Percentiles rank a stretch among this genome's conserved stretches.
These are phyloP conservation scores for Pseudomonodictys pantanalensis DNA, from an alignment of 495 filamentous ascomycete genomes.

Conservation along the genomic window DNA sequence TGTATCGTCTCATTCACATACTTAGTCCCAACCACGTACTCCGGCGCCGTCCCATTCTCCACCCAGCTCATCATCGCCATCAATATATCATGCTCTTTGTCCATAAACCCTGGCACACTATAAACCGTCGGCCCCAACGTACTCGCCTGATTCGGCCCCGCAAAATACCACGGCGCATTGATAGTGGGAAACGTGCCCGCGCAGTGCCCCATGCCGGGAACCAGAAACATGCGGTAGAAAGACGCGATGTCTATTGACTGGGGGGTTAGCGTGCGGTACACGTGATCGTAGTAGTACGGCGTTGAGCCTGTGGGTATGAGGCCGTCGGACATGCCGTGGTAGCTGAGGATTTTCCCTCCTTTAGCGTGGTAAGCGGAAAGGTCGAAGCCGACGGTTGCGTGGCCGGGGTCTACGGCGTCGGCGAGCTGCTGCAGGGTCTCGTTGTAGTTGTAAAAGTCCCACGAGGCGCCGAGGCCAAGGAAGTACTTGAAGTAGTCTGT, in stretches of 20 bases:
- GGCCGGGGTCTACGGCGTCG: slow-evolving; percentile 45
- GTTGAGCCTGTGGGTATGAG: slow-evolving; percentile 47
- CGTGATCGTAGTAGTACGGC: slow-evolving; percentile 48
- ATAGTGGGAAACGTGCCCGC: slow-evolving; percentile 29
- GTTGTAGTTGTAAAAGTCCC: slow-evolving; percentile 41
- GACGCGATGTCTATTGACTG: slow-evolving; percentile 37
- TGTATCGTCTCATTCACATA: slow-evolving; percentile 33
- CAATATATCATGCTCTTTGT: slow-evolving; percentile 47
- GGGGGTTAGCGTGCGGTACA: slow-evolving; percentile 37
- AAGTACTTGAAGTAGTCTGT: slow-evolving; percentile 46
- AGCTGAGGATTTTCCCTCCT: slow-evolving; percentile 56
- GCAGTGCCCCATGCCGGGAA: slow-evolving; percentile 49
- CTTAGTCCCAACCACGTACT: slow-evolving; percentile 36
- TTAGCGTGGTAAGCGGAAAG: slow-evolving; percentile 47
- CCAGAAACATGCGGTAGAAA: slow-evolving; percentile 45
- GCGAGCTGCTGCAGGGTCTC: slow-evolving; percentile 45
- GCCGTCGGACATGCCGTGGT: slow-evolving; percentile 54
- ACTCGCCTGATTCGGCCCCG: slow-evolving; percentile 27
- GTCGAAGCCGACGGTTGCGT: slow-evolving; percentile 46
- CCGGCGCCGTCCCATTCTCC: slow-evolving; percentile 41
- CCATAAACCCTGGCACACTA: slow-evolving; percentile 46
- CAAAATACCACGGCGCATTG: slow-evolving; percentile 45
- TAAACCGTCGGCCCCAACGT: slow-evolving; percentile 7
- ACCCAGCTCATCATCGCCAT: slow-evolving; percentile 55
- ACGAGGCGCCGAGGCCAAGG: slow-evolving; percentile 29